Conservation (phyloP, 495 filamentous ascomycete genomes). For the Penicillium dipodomyicola region DNA sequence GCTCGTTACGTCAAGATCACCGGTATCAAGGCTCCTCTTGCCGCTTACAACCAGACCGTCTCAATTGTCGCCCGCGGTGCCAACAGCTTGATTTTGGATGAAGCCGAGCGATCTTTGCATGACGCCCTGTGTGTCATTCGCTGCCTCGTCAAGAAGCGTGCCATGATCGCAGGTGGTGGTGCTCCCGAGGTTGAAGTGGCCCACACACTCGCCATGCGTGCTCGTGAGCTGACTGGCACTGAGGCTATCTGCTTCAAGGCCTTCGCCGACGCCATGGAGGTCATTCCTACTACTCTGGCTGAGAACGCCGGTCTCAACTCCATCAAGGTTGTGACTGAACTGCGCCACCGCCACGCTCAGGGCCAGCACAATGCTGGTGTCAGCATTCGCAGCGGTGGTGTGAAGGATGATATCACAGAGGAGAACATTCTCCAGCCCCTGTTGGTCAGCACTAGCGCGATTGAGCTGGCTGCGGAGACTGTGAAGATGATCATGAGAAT, state of each 20-base stretch:
- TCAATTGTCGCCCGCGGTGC: conserved; percentile 92
- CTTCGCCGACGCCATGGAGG: conserved; percentile 96
- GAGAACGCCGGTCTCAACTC: conserved; percentile 97
- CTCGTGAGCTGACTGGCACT: conserved; percentile 81
- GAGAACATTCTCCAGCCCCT: conserved; percentile 97
- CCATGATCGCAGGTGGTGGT: conserved; percentile 92
- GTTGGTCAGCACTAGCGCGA: conserved; percentile 93
- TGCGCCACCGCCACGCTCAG: conserved; percentile 88
- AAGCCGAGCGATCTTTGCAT: conserved; percentile 93
- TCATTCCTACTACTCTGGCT: conserved; percentile 92
- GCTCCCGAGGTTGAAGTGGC: conserved; percentile 95
- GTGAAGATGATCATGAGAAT: conserved; percentile 99
- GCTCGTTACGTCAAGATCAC: conserved; percentile 92
- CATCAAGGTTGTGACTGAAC: conserved; percentile 97
- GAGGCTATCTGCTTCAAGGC: conserved; percentile 98
- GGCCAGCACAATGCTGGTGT: conserved; percentile 96
- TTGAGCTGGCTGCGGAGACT: conserved; percentile 94
- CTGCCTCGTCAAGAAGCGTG: conserved; percentile 98
- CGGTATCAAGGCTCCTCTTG: conserved; percentile 66
- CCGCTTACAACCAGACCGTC: conserved; percentile 70
- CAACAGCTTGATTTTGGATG: conserved; percentile 91
- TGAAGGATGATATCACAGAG: conserved; percentile 90
- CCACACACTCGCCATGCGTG: conserved; percentile 71
- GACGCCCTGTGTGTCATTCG: conserved; percentile 97
- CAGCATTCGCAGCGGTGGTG: conserved; percentile 94